phyloP scores from a whole-genome alignment of 1,284 basidiomycete genomes.

The Polyporus tsugae region DNA sequence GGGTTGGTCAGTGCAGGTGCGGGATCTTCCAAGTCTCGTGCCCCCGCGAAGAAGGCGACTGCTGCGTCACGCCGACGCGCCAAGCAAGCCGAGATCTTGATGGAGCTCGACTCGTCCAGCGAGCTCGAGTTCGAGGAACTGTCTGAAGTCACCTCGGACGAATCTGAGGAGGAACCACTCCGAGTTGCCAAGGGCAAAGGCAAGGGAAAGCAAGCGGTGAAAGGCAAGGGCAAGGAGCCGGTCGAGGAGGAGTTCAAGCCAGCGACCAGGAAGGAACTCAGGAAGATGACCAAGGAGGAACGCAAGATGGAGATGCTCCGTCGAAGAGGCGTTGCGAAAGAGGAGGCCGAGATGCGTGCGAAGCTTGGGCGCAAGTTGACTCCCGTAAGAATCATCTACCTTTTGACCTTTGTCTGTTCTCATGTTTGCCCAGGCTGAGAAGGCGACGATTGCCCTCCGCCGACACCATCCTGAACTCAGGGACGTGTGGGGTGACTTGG shows the following conservation, averaged over 20 bases:
- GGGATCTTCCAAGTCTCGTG: constrained; percentile 46
- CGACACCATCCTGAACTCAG: constrained; percentile 80
- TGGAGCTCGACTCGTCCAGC: constrained; percentile 41
- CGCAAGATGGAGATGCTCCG: constrained; percentile 36
- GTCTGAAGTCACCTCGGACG: constrained; percentile 26
- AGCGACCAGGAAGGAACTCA: constrained; percentile 50
- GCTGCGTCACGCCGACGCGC: constrained; percentile 62
- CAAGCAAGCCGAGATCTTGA: constrained; percentile 41
- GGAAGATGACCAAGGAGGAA: constrained; percentile 38
- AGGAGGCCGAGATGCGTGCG: constrained; percentile 25
- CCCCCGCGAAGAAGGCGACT: constrained; percentile 50
- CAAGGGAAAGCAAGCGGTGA: constrained; percentile 37
- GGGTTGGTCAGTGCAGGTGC: constrained; percentile 47
- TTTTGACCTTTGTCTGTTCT: not conserved
- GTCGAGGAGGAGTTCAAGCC: constrained; percentile 28
- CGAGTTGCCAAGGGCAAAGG: constrained; percentile 34
- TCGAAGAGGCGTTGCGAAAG: constrained; percentile 37
- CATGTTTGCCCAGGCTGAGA: constrained; percentile 69
- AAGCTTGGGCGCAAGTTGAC: constrained; percentile 28
- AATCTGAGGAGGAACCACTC: constrained; percentile 35
- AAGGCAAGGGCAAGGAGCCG: constrained; percentile 34
- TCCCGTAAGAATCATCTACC: constrained; percentile 10
- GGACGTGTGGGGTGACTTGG: constrained; percentile 90
- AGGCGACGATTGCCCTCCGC: constrained; percentile 69
- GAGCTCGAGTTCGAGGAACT: constrained; percentile 22